phyloP scores from a whole-genome alignment of 192 early-diverging fungal species.

The Coemansia pectinata region DNA sequence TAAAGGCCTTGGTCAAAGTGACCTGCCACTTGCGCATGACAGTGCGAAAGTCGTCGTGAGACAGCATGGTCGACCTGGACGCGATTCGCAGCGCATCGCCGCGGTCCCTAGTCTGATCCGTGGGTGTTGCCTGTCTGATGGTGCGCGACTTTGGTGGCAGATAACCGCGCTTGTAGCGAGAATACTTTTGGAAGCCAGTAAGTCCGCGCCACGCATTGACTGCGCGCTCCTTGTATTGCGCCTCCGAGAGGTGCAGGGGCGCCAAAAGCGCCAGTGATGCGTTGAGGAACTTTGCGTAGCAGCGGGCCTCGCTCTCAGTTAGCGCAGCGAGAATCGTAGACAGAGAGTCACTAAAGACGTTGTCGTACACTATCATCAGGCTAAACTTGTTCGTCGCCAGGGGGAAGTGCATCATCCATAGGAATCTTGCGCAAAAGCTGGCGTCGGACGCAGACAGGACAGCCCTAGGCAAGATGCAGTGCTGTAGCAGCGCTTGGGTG shows the following conservation, averaged over 20 bases:
- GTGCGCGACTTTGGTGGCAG: constrained; percentile 51
- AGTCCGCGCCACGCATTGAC: constrained; percentile 46
- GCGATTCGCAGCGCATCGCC: constrained; percentile 41
- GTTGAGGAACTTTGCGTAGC: constrained; percentile 47
- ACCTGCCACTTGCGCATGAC: constrained; percentile 54
- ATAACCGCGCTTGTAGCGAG: constrained; percentile 44
- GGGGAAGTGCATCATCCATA: constrained; percentile 53
- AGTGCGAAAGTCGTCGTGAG: constrained; percentile 45
- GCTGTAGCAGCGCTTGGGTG: constrained; percentile 42
- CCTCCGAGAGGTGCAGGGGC: constrained; percentile 28
- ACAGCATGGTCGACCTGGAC: constrained; percentile 28
- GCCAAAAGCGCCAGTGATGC: constrained; percentile 34
- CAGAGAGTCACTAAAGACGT: constrained; percentile 30
- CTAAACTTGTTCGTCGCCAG: constrained; percentile 56
- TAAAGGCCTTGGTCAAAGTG: constrained; percentile 39
- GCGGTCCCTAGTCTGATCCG: neutral
- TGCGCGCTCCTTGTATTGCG: constrained; percentile 39
- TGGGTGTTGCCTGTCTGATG: constrained; percentile 19
- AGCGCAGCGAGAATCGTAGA: constrained; percentile 39
- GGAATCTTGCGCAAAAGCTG: constrained; percentile 49
- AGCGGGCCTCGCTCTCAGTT: constrained; percentile 47
- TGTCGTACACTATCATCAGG: constrained; percentile 49
- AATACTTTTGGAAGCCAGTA: constrained; percentile 38
- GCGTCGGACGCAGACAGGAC: constrained; percentile 50
- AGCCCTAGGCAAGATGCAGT: constrained; percentile 44